phyloP scores from a whole-genome alignment of 228 moss, liverwort and hornwort genomes.

The Sphagnum magellanicum region DNA sequence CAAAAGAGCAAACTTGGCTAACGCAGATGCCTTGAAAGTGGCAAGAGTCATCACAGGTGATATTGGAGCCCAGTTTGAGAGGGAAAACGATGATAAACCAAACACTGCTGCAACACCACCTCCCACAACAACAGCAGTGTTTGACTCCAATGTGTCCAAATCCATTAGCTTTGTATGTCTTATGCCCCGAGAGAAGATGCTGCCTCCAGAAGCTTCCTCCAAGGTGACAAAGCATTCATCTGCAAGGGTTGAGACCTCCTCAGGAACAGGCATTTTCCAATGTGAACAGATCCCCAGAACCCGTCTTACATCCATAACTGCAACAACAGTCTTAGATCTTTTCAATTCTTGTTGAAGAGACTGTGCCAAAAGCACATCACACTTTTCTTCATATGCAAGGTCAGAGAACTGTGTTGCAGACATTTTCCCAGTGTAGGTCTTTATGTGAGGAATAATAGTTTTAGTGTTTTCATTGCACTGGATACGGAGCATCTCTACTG shows the following conservation, averaged over 20 bases:
- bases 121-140: slow-evolving; percentile 83
- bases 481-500: slow-evolving; percentile 67
- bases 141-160: slow-evolving; percentile 45
- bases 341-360: slow-evolving; percentile 74
- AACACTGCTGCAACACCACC: slow-evolving; percentile 87
- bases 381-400: slow-evolving; percentile 72
- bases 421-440: slow-evolving; percentile 2
- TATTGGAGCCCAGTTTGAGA: slow-evolving; percentile 70
- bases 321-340: slow-evolving; percentile 69
- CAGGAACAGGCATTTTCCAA: slow-evolving; percentile 77
- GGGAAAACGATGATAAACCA: slow-evolving; percentile 38
- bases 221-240: slow-evolving; percentile 62
- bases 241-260: slow-evolving; percentile 60
- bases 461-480: slow-evolving; percentile 36
- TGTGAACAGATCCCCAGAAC: slow-evolving; percentile 76
- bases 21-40: slow-evolving; percentile 53
- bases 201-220: slow-evolving; percentile 24
- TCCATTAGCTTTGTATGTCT: slow-evolving; percentile 18
- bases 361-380: slow-evolving; percentile 68
- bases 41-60: slow-evolving; percentile 59
- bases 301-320: slow-evolving; percentile 70
- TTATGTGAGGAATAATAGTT: slow-evolving; percentile 11
- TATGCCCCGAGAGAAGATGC: slow-evolving; percentile 17
- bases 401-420: slow-evolving; percentile 41
- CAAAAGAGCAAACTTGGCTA: slow-evolving; percentile 59